phyloP scores from a whole-genome alignment of 2,329 filamentous ascomycete genomes.

The Metarhizium anisopliae region DNA sequence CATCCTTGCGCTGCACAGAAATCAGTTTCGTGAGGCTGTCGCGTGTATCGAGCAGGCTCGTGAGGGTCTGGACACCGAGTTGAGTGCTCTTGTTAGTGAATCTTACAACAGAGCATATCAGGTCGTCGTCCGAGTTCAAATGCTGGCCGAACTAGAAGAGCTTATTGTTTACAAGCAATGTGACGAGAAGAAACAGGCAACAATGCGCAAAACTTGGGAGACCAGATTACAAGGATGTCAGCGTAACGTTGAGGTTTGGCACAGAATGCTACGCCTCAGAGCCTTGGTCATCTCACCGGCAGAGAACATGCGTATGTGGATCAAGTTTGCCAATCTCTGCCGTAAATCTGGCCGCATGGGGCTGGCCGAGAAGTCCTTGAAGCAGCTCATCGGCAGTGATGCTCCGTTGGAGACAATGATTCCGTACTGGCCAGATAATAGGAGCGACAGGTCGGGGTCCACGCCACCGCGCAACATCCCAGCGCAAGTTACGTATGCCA shows the following conservation, averaged over 20 bases:
- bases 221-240: conserved; percentile 90
- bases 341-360: conserved; percentile 93
- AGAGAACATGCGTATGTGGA: conserved; percentile 98
- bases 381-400: conserved; percentile 74
- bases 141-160: conserved; percentile 97
- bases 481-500: conserved; percentile 88
- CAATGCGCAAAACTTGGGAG: conserved; percentile 92
- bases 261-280: conserved; percentile 91
- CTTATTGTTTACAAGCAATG: conserved; percentile 97
- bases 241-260: conserved; percentile 96
- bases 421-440: conserved; percentile 45
- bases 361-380: conserved; percentile 88
- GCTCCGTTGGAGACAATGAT: conserved; percentile 52
- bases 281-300: conserved; percentile 83
- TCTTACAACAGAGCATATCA: conserved; percentile 97
- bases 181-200: conserved; percentile 78
- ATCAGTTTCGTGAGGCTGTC: conserved; percentile 89
- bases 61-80: conserved; percentile 88
- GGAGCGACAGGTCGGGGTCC: conserved; percentile 8
- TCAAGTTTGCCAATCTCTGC: conserved; percentile 97
- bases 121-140: conserved; percentile 96
- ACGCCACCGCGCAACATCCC: conserved; percentile 35
- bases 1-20: conserved; percentile 87
- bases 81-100: conserved; percentile 93
- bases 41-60: conserved; percentile 83